phyloP scores from a whole-genome alignment of 257 asterid species.

The Verbascum thapsus region DNA sequence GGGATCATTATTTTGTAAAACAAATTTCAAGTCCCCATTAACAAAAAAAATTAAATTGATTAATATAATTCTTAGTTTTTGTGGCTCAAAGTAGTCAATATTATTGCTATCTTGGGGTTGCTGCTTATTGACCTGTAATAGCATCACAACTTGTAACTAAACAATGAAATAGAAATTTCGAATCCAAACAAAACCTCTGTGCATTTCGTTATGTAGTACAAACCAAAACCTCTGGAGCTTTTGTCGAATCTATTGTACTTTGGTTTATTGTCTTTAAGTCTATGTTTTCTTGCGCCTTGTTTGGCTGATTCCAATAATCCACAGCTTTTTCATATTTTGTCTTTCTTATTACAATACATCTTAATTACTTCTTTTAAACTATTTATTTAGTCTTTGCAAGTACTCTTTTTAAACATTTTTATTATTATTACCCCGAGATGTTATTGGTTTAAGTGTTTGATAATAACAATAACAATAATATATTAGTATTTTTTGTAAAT shows the following conservation, averaged over 20 bases:
- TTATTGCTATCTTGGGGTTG: slow-evolving; percentile 43
- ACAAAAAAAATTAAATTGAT: not conserved
- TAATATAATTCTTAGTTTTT: slow-evolving; percentile 20
- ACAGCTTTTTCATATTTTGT: slow-evolving; percentile 41
- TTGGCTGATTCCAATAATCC: slow-evolving; percentile 36
- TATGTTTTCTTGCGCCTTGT: slow-evolving; percentile 49
- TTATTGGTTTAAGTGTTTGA: slow-evolving; percentile 22
- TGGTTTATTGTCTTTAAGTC: slow-evolving; percentile 48
- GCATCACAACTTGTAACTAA: slow-evolving; percentile 36
- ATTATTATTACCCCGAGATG: slow-evolving; percentile 20
- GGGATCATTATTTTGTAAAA: slow-evolving; percentile 23
- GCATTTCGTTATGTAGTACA: slow-evolving; percentile 37
- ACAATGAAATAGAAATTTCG: slow-evolving; percentile 25
- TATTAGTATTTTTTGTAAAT: not conserved
- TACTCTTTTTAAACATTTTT: not conserved
- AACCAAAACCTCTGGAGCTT: slow-evolving; percentile 35
- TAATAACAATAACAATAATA: too few species aligned
- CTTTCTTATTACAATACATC: slow-evolving; percentile 42
- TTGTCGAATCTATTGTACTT: slow-evolving; percentile 62
- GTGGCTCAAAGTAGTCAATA: slow-evolving; percentile 57
- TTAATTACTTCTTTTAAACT: slow-evolving; percentile 15
- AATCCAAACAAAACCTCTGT: slow-evolving; percentile 35
- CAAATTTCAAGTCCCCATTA: not conserved
- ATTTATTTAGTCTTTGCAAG: slow-evolving; percentile 2
- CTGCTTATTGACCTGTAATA: slow-evolving; percentile 45